Evolutionary conservation across 2,329 filamentous ascomycete species (phyloP).

Genomic region (Trichoderma koningiopsis): DNA sequence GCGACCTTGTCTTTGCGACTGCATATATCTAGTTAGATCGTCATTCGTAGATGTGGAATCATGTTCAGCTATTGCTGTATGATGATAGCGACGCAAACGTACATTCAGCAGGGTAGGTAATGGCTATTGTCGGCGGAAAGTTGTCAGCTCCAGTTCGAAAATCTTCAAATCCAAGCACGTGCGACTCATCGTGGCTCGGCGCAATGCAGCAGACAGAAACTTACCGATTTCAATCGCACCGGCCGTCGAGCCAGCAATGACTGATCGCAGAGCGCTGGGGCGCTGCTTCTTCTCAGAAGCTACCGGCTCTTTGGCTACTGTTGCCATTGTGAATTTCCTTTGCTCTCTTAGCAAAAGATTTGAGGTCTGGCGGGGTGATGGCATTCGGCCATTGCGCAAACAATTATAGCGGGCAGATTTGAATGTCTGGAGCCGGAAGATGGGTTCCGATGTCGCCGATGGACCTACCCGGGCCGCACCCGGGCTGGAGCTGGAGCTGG

Average conservation of each 20-base stretch:
- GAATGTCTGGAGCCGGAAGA: conserved; percentile 20
- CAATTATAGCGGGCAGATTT: conserved; percentile 4
- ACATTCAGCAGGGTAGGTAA: conserved; percentile 95
- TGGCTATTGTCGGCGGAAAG: conserved; percentile 50
- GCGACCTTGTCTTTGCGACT: conserved; percentile 93
- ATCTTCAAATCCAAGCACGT: neutral
- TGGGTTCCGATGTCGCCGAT: conserved; percentile 27
- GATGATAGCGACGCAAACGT: conserved; percentile 39
- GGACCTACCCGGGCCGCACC: conserved; percentile 8
- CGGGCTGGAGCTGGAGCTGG: conserved; percentile 19
- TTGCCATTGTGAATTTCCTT: conserved; percentile 33
- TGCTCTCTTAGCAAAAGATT: neutral
- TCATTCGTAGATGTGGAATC: neutral
- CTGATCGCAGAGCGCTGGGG: conserved; percentile 83
- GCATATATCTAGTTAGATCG: conserved; percentile 25
- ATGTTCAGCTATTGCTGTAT: neutral
- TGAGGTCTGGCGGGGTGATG: neutral
- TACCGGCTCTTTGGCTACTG: conserved; percentile 31
- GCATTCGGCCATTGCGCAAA: neutral
- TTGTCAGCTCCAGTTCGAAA: neutral
- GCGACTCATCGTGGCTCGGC: conserved; percentile 16
- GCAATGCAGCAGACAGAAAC: conserved; percentile 29
- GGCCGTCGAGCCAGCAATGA: conserved; percentile 89
- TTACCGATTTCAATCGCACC: conserved; percentile 91
- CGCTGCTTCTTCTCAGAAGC: conserved; percentile 44